Percentiles rank a stretch among this genome's conserved stretches.
These are phyloP conservation scores for Penicillium ucsense DNA, from an alignment of 495 filamentous ascomycete species.

Conservation along the genomic window DNA sequence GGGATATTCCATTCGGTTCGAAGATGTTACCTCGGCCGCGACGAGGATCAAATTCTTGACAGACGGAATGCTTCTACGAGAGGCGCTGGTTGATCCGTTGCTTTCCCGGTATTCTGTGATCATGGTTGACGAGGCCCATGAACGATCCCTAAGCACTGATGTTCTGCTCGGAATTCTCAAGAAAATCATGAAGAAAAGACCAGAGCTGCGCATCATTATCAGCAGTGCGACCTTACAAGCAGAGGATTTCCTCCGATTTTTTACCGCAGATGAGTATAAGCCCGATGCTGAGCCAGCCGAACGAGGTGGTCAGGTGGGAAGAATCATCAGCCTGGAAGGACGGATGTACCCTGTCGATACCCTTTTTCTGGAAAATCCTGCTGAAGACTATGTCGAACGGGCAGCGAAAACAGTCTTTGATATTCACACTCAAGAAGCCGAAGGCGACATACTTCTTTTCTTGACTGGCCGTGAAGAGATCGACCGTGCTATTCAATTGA, in stretches of 20 bases:
- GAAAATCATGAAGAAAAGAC: conserved; percentile 75
- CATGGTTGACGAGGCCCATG: conserved; percentile 98
- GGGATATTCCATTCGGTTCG: conserved; percentile 93
- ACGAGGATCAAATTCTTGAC: conserved; percentile 96
- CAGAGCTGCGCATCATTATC: conserved; percentile 80
- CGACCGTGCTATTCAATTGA: conserved; percentile 64
- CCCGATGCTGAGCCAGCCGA: conserved; percentile 28
- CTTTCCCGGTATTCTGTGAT: conserved; percentile 91
- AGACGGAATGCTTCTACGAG: conserved; percentile 87
- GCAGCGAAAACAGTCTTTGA: conserved; percentile 85
- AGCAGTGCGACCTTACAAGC: conserved; percentile 93
- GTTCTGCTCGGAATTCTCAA: conserved; percentile 89
- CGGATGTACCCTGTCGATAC: conserved; percentile 88
- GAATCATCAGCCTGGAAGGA: conserved; percentile 84
- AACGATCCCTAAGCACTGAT: conserved; percentile 89
- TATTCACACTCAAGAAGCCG: conserved; percentile 76
- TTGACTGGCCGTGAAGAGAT: conserved; percentile 93
- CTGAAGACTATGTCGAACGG: conserved; percentile 82
- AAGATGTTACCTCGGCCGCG: conserved; percentile 79
- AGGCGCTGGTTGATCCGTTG: conserved; percentile 87
- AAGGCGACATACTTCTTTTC: conserved; percentile 88
- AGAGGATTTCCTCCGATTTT: conserved; percentile 79
- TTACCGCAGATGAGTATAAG: conserved; percentile 43
- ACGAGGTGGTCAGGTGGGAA: conserved; percentile 40
- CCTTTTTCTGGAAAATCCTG: conserved; percentile 69